phyloP scores from a whole-genome alignment of 1,284 basidiomycete species.

The Fomitopsis betulina region DNA sequence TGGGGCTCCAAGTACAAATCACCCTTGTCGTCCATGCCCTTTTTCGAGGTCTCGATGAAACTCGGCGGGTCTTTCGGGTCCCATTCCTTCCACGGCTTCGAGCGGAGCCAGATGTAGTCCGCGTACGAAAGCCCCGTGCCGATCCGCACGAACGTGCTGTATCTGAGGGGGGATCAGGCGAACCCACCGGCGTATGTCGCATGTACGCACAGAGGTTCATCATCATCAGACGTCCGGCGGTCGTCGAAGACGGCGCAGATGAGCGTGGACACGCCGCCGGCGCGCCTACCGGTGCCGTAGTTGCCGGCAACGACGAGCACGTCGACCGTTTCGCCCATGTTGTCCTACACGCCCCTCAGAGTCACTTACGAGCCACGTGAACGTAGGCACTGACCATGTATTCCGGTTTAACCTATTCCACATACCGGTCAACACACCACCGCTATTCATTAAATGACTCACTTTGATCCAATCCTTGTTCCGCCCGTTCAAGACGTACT shows the following conservation, averaged over 20 bases:
- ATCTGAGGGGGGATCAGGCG: constrained; percentile 37
- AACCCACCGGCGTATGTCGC: background rate
- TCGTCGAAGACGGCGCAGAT: constrained; percentile 78
- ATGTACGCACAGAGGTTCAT: constrained; percentile 54
- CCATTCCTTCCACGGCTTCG: constrained; percentile 72
- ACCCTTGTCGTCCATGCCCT: constrained; percentile 68
- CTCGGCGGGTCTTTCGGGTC: constrained; percentile 60
- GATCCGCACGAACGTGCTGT: constrained; percentile 78
- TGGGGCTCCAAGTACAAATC: constrained; percentile 78
- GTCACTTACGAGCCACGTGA: background rate
- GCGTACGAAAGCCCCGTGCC: constrained; percentile 82
- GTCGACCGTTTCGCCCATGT: constrained; percentile 87
- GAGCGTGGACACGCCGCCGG: constrained; percentile 77
- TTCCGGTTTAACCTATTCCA: constrained; percentile 77
- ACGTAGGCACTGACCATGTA: constrained; percentile 63
- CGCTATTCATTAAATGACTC: constrained; percentile 2
- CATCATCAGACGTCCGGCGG: constrained; percentile 45
- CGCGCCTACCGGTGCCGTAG: constrained; percentile 68
- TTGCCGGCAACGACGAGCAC: constrained; percentile 81
- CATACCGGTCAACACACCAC: background rate
- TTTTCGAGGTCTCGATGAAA: constrained; percentile 57
- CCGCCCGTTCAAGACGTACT: constrained; percentile 81
- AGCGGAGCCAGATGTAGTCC: constrained; percentile 80
- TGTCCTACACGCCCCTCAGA: constrained; percentile 47
- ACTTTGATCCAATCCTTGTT: constrained; percentile 91